phyloP scores from a whole-genome alignment of 2,329 filamentous ascomycete species.

The Cladophialophora chaetospira region DNA sequence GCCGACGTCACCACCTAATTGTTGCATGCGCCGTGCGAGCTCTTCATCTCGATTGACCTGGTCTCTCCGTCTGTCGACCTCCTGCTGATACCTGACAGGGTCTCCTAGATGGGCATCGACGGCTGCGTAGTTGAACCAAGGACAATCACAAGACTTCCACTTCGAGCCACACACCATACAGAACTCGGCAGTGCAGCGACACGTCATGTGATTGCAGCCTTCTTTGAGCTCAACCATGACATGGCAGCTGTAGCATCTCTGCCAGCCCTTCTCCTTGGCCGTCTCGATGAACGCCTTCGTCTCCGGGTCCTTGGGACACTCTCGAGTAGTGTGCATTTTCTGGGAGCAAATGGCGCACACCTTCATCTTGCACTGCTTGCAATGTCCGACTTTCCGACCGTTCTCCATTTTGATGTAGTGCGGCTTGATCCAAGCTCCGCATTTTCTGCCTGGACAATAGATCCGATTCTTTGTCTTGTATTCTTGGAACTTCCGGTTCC shows the following conservation, averaged over 20 bases:
- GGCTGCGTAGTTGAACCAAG: slow-evolving; percentile 70
- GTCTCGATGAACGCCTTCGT: slow-evolving; percentile 56
- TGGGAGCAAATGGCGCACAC: slow-evolving; percentile 74
- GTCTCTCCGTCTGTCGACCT: slow-evolving; percentile 48
- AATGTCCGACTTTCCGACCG: slow-evolving; percentile 68
- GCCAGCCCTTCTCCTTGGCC: slow-evolving; percentile 72
- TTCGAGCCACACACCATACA: slow-evolving; percentile 81
- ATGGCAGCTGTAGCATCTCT: slow-evolving; percentile 76
- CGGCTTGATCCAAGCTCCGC: slow-evolving; percentile 79
- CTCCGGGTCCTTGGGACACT: slow-evolving; percentile 63
- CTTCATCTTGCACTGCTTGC: slow-evolving; percentile 69
- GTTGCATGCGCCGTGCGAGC: slow-evolving; percentile 55
- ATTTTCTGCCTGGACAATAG: slow-evolving; percentile 73
- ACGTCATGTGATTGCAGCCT: slow-evolving; percentile 87
- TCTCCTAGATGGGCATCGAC: slow-evolving; percentile 54
- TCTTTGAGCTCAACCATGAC: slow-evolving; percentile 77
- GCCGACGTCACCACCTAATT: slow-evolving; percentile 38
- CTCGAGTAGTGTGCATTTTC: slow-evolving; percentile 68
- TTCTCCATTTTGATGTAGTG: slow-evolving; percentile 62
- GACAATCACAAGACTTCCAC: slow-evolving; percentile 83
- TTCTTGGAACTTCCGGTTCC: slow-evolving; percentile 80
- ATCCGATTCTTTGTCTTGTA: slow-evolving; percentile 72
- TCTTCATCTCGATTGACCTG: slow-evolving; percentile 55
- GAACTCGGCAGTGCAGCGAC: slow-evolving; percentile 79
- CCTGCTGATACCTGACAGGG: slow-evolving; percentile 49